Conservation (phyloP, 441 rosid genomes). For the Pelargonium cotyledonis region DNA sequence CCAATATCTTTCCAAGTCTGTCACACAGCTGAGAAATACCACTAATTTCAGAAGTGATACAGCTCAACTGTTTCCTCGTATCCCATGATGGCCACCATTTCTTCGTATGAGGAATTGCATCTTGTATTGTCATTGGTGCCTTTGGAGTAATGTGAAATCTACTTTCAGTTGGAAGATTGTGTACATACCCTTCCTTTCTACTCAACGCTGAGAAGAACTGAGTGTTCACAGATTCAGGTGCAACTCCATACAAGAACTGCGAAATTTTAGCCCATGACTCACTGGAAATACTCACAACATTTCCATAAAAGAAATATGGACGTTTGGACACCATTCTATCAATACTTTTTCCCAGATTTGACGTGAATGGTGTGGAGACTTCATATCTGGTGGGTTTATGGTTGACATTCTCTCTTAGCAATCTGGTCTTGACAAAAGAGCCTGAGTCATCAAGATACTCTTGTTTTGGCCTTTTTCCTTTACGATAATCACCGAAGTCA, state of each 20-base stretch:
- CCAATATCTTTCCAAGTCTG: slow-evolving; percentile 40
- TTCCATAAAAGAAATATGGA: slow-evolving; percentile 79
- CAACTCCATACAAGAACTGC: slow-evolving; percentile 47
- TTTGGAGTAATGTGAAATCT: slow-evolving; percentile 52
- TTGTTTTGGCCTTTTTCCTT: slow-evolving; percentile 56
- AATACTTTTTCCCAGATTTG: slow-evolving; percentile 39
- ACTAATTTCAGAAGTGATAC: slow-evolving; percentile 26
- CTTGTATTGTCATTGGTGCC: slow-evolving; percentile 53
- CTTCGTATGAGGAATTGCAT: slow-evolving; percentile 55
- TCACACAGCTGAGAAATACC: slow-evolving; percentile 51
- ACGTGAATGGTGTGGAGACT: slow-evolving; percentile 27
- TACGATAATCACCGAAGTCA: slow-evolving; percentile 28
- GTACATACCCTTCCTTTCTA: slow-evolving; percentile 78
- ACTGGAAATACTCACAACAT: slow-evolving; percentile 38
- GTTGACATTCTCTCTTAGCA: slow-evolving; percentile 44
- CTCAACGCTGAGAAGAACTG: slow-evolving; percentile 57
- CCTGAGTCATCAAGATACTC: slow-evolving; percentile 38
- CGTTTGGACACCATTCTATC: slow-evolving; percentile 43
- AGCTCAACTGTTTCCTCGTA: slow-evolving; percentile 59
- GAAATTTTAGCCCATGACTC: slow-evolving; percentile 62
- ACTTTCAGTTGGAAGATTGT: slow-evolving; percentile 65
- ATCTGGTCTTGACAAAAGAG: slow-evolving; percentile 32
- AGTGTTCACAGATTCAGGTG: slow-evolving; percentile 67
- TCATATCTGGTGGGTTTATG: slow-evolving; percentile 19
- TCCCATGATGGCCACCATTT: slow-evolving; percentile 98